Base-by-base conservation (phyloP, 2,329 filamentous ascomycete genomes). In the Fusarium domesticum region DNA sequence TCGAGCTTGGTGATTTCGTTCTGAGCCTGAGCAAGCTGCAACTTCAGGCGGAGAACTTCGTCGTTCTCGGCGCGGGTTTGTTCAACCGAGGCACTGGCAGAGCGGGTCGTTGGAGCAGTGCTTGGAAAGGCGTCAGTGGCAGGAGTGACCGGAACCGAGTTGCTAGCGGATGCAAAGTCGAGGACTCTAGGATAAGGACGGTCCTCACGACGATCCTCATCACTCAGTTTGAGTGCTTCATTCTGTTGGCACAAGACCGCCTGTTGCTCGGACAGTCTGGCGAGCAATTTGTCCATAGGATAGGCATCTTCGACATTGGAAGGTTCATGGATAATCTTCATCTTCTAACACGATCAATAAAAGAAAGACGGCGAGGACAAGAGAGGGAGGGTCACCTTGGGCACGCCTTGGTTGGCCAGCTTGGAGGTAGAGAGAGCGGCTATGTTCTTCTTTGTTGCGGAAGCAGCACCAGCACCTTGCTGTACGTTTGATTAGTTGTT, bases 251-350 rank as follows among this genome's bases (percentile, higher is more conserved):
- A 73, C 38, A 84, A 66, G n/a, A 74, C 64, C 34, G 71, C 71
- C 59, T 85, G 80, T 59, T 89, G 85, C 64, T 90, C 83, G n/a
- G 81, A 80, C 37, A 92, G 75, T 62, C 84, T 86, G 43, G 84
- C 80, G 52, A 90, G 71, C 39, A 90, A 78, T 47, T 83, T 83
- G 58, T 93, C 87, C 74, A 91, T 81, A 7, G 76, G 73, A 43
- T 74, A 77, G 20, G 67, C 52, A 32, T 76, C 74, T 36, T 60
- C 50, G 10, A 63, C 50, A 6, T 58, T 60, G 8, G 63, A 56
- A 4, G 59, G 35, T 25, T 77, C 73, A 54, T 75, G 72, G 48
- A 60, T 72, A 39, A 70, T 64, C 69, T 78, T 72, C 56, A 71
- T 67, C 67, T 72, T 74, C 70, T 73, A 63, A 60, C 58, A 62